A percentile compares a stretch with the other conserved stretches of the same genome.
Conservation (phyloP, 257 asterid genomes). For the Solanum bulbocastanum region DNA sequence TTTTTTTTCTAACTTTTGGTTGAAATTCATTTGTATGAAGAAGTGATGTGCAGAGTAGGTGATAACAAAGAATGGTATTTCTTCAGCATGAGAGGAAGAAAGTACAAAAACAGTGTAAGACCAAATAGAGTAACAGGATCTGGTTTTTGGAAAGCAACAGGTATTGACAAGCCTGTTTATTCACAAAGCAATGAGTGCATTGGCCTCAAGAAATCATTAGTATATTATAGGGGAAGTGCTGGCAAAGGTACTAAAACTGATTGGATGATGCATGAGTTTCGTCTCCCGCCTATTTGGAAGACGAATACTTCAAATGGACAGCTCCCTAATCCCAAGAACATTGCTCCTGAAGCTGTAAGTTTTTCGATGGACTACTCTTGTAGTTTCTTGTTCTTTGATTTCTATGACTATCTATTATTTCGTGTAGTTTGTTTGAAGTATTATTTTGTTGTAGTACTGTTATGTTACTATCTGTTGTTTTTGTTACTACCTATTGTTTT, state of each 20-base stretch:
- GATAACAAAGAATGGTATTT: slow-evolving; percentile 55
- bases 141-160: slow-evolving; percentile 19
- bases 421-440: neutral
- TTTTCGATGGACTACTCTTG: neutral
- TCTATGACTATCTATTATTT: neutral
- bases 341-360: neutral
- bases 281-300: slow-evolving; percentile 12
- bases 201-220: slow-evolving; percentile 23
- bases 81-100: slow-evolving; percentile 48
- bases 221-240: slow-evolving; percentile 16
- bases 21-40: neutral
- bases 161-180: slow-evolving; percentile 8
- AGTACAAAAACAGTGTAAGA: slow-evolving; percentile 42
- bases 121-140: slow-evolving; percentile 19
- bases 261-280: slow-evolving; percentile 31
- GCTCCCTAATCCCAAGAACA: neutral
- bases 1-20: neutral
- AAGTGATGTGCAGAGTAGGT: neutral
- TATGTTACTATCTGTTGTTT: neutral
- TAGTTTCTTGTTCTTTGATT: neutral
- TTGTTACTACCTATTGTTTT: neutral
- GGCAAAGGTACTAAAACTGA: slow-evolving; percentile 25
- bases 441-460: no score
- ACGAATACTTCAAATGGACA: neutral
- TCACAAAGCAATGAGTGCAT: neutral